Evolutionary conservation across 2,329 filamentous ascomycete species (phyloP).

Genomic region (Raffaelea arxii): DNA sequence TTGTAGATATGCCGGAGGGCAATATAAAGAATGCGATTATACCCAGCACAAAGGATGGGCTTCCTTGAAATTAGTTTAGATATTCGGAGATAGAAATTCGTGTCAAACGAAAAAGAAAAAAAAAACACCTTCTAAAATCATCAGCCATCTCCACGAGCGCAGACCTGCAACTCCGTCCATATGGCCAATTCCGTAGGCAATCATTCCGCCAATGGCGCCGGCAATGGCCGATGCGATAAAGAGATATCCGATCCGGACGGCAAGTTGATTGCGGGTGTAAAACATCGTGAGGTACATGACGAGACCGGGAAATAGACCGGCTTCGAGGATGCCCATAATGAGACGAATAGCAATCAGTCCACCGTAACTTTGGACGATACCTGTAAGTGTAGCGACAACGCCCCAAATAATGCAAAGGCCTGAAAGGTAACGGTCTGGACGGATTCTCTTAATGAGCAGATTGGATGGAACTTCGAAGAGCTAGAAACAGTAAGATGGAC

Average conservation of each 20-base stretch:
- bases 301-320: conserved; percentile 57
- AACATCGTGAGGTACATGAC: conserved; percentile 39
- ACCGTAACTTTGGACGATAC: conserved; percentile 35
- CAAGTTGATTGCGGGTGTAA: conserved; percentile 48
- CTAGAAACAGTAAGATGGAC: neutral
- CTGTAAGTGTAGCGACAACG: conserved; percentile 41
- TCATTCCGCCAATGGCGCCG: conserved; percentile 64
- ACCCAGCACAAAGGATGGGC: conserved; percentile 49
- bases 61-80: conserved; percentile 52
- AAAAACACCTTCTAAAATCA: conserved; percentile 29
- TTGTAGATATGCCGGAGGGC: conserved; percentile 72
- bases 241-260: conserved; percentile 58
- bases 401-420: conserved; percentile 60
- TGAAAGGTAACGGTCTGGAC: conserved; percentile 66
- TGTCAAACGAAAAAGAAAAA: too few species aligned
- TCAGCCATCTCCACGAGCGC: conserved; percentile 55
- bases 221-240: conserved; percentile 75
- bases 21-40: conserved; percentile 59
- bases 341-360: conserved; percentile 41
- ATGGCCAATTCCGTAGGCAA: conserved; percentile 59
- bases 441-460: conserved; percentile 63
- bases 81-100: too few species aligned
- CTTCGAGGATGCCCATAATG: conserved; percentile 54
- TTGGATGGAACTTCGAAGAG: conserved; percentile 50
- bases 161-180: conserved; percentile 57